phyloP scores from a whole-genome alignment of 371 early-diverging fungal genomes.

The Catenaria anguillulae region DNA sequence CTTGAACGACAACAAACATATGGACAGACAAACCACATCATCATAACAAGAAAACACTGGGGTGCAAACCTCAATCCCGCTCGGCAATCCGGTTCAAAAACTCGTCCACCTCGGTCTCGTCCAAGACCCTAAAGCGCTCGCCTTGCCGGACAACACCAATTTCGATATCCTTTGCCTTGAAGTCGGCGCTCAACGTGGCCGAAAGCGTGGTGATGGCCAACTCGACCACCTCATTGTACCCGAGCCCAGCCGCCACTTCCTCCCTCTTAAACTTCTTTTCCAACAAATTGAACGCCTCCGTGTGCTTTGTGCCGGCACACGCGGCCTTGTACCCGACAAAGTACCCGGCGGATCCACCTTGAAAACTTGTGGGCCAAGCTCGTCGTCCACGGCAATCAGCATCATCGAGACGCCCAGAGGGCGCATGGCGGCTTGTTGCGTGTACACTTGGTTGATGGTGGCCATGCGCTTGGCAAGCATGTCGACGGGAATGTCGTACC shows the following conservation, averaged over 20 bases:
- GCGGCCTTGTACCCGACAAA: slow-evolving; percentile 94
- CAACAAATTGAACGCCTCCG: slow-evolving; percentile 86
- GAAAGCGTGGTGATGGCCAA: slow-evolving; percentile 88
- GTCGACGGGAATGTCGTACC: slow-evolving; percentile 92
- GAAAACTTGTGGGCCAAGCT: slow-evolving; percentile 88
- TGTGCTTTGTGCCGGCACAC: slow-evolving; percentile 93
- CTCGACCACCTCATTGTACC: slow-evolving; percentile 80
- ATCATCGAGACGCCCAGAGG: slow-evolving; percentile 97
- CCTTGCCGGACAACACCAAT: slow-evolving; percentile 71
- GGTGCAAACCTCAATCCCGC: slow-evolving; percentile 66
- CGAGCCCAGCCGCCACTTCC: slow-evolving; percentile 35
- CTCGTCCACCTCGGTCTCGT: slow-evolving; percentile 73
- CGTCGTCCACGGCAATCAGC: slow-evolving; percentile 86
- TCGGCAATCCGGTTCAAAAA: slow-evolving; percentile 81
- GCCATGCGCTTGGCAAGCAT: slow-evolving; percentile 94
- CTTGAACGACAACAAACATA: too few relatives aligned
- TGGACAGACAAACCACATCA: too few relatives aligned
- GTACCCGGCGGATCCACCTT: slow-evolving; percentile 96
- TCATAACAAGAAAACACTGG: too few relatives aligned
- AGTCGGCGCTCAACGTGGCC: slow-evolving; percentile 76
- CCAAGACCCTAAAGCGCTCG: slow-evolving; percentile 61
- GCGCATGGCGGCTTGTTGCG: slow-evolving; percentile 97
- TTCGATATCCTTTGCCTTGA: slow-evolving; percentile 89
- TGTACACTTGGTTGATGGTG: slow-evolving; percentile 94
- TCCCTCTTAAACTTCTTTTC: slow-evolving; percentile 84